Base-by-base conservation (phyloP, 306 rosid genomes). In the Vachellia pachyceras region DNA sequence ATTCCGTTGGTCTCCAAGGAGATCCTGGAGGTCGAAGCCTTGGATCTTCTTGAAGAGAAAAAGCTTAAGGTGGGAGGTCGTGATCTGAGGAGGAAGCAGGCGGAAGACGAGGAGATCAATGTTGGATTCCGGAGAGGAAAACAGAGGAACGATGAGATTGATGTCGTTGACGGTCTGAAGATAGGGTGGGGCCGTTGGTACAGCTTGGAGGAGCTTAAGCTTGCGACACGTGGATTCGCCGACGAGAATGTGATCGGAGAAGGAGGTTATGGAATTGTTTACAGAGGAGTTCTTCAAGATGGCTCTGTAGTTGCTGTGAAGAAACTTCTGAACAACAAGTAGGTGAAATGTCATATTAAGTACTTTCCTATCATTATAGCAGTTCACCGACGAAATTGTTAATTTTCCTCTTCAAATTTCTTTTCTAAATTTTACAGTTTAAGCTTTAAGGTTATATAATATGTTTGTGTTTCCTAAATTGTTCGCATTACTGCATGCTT, bases 121-220 rank as follows among this genome's bases (percentile, higher is more conserved):
- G 29, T 57, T 18, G 92, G 70, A 70, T 12, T 29, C 13, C 40
- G 69, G 4, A 22, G 73, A 41, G 36, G 79, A 36, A 65, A 74
- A 7, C 82, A 75, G 44, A 39, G 60, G 5, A 68, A 77, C 82
- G 88, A 87, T 75, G 86, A 35, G 86, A 72, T 90, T 80, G 93
- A 90, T 66, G 88, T 79, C 61, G 83, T 73, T 84, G 94, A 89
- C 78, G 54, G 87, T 72, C 87, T 86, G 13, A 84, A 91, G 57
- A 88, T 93, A 5, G 99, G 99, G 76, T 93, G 99, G 99, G 99
- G 99, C 3, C 82, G 96, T 35, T 95, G 99, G 99, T 93, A 91
- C 73, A 87, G 88, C 79, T 66, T 95, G 79, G 87, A 71, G 78
- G 99, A 95, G 71, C 90, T 95, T 71, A 92, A 89, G 72, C 11